Conservation (phyloP, 1,139 yeast species). For the Magnusiomyces tetraspermus region DNA sequence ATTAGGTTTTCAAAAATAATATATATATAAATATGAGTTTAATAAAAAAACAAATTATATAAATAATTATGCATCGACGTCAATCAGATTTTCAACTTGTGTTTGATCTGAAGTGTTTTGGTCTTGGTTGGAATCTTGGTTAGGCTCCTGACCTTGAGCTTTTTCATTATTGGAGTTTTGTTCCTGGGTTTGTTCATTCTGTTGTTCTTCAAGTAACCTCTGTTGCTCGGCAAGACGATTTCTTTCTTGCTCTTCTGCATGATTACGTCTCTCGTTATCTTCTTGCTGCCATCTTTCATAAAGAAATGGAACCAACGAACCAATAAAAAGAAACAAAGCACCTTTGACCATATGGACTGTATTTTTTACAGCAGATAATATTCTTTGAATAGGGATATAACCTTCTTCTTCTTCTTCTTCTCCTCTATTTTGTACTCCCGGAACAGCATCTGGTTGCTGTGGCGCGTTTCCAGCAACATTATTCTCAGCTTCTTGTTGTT, state of each 20-base stretch:
- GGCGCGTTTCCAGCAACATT: too few species aligned
- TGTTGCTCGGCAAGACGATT: background rate
- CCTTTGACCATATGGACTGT: conserved; percentile 3
- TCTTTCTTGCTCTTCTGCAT: conserved; percentile 10
- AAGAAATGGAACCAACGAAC: conserved; percentile 22
- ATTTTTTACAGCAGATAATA: background rate
- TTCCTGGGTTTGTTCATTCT: too few species aligned
- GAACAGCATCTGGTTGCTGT: background rate
- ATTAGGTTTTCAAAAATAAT: background rate
- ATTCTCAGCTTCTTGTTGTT: background rate
- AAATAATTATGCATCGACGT: too few species aligned
- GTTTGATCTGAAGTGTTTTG: background rate
- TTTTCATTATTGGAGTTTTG: too few species aligned
- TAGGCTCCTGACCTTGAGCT: background rate
- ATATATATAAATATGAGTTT: background rate
- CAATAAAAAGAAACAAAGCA: conserved; percentile 18
- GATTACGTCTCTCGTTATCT: conserved; percentile 17
- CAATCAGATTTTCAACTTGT: background rate
- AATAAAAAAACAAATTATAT: background rate
- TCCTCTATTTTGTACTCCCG: background rate
- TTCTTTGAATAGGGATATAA: background rate
- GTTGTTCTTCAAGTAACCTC: background rate
- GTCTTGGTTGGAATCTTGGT: background rate
- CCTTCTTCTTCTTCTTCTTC: background rate
- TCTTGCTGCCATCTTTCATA: conserved; percentile 23